Conservation (phyloP, 495 filamentous ascomycete genomes). For the Pyrenula aspistea region DNA sequence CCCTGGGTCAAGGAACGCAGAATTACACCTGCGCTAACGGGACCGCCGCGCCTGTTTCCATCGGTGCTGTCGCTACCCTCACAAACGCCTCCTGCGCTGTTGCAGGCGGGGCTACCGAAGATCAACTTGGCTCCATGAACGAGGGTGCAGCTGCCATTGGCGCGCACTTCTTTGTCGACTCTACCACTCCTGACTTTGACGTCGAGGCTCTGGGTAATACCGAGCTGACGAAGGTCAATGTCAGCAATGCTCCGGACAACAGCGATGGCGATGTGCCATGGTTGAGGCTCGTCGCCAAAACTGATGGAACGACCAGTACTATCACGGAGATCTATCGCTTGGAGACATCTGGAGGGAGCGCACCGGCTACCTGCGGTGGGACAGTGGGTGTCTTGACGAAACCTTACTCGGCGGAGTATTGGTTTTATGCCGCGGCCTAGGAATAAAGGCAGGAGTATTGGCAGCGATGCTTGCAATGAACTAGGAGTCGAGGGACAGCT, state of each 20-base stretch:
- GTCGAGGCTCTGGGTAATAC: conserved; percentile 31
- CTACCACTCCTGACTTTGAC: conserved; percentile 62
- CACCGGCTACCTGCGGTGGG: neutral
- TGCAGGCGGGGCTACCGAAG: conserved; percentile 31
- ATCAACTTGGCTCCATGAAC: conserved; percentile 39
- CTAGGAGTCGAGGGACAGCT: no score
- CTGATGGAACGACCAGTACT: conserved; percentile 39
- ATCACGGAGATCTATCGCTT: conserved; percentile 72
- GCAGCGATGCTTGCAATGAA: no score
- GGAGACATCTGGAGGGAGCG: conserved; percentile 63
- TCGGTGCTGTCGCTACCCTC: conserved; percentile 77
- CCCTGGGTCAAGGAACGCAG: conserved; percentile 23
- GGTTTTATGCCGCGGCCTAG: neutral
- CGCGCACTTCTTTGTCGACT: conserved; percentile 63
- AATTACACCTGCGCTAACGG: conserved; percentile 76
- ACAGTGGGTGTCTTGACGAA: neutral
- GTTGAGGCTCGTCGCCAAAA: conserved; percentile 33
- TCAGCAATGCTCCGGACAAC: neutral
- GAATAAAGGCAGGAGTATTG: no score
- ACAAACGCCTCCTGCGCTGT: conserved; percentile 68
- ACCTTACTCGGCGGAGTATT: neutral
- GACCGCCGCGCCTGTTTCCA: conserved; percentile 46
- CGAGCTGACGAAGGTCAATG: conserved; percentile 20
- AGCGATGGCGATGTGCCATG: conserved; percentile 8
- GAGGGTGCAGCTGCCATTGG: conserved; percentile 26